phyloP scores from a whole-genome alignment of 225 moss, liverwort and hornwort species.

The Physcomitrium patens region DNA sequence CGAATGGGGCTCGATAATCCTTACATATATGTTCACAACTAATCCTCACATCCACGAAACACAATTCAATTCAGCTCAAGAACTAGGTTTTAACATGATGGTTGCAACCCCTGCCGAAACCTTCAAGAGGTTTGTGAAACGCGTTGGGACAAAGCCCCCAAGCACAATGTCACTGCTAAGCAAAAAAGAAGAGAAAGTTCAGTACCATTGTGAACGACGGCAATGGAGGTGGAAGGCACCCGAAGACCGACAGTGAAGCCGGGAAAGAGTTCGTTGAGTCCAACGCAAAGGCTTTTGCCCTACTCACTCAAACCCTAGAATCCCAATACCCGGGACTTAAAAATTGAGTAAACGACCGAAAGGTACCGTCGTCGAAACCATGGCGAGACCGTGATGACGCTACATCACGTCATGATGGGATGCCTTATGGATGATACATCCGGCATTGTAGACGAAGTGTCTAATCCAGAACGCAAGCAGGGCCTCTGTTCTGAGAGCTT shows the following conservation, averaged over 20 bases:
- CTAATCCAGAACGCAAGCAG: constrained; percentile 4
- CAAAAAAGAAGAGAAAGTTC: not conserved
- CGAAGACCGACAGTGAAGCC: constrained; percentile 21
- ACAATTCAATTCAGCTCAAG: not conserved
- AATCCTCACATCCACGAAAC: not conserved
- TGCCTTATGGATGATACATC: not conserved
- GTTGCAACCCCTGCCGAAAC: not conserved
- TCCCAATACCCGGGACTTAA: not conserved
- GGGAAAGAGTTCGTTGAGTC: not conserved
- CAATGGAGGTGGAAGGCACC: constrained; percentile 20
- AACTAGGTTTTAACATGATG: constrained; percentile 23
- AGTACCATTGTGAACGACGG: constrained; percentile 28
- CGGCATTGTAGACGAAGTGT: not conserved
- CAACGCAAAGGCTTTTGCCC: constrained; percentile 4
- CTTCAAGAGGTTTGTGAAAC: not conserved
- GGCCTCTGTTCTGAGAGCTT: not conserved
- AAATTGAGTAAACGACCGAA: rapidly evolving
- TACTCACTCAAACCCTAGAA: constrained; percentile 28
- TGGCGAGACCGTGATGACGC: no score
- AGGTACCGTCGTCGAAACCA: constrained; percentile 17
- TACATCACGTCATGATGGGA: not conserved
- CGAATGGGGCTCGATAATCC: not conserved
- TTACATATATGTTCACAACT: not conserved
- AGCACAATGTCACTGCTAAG: not conserved
- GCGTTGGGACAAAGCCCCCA: not conserved